These are phyloP conservation scores for Striga hermonthica DNA, from an alignment of 305 asterid species.

Conservation along the genomic window DNA sequence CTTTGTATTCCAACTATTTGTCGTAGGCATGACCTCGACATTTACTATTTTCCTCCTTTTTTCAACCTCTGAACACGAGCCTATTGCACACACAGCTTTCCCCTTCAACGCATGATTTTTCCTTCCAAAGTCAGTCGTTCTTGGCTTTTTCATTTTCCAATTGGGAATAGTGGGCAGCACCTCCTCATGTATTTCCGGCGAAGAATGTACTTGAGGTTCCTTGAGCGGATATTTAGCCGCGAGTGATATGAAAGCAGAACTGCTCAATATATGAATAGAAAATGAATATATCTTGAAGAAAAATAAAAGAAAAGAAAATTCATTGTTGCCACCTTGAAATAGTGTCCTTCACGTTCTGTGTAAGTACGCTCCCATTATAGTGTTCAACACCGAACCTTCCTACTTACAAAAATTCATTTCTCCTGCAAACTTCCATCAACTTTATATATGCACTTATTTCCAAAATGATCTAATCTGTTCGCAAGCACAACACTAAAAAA, in stretches of 20 bases:
- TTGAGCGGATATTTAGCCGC: conserved; percentile 40
- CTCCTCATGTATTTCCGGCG: neutral
- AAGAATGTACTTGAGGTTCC: neutral
- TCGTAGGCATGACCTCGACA: no score
- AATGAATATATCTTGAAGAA: neutral
- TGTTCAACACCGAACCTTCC: conserved; percentile 52
- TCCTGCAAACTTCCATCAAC: conserved; percentile 31
- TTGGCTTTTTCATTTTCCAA: neutral
- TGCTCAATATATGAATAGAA: conserved; percentile 11
- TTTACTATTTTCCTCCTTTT: no score
- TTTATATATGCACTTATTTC: neutral
- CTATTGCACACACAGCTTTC: no score
- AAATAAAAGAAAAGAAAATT: neutral
- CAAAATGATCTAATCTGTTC: no score
- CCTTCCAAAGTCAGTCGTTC: neutral
- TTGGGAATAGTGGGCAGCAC: no score
- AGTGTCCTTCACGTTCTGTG: conserved; percentile 44
- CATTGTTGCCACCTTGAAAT: conserved; percentile 38
- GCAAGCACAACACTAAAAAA: neutral
- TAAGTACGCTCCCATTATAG: conserved; percentile 44
- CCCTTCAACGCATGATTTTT: neutral
- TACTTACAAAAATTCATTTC: conserved; percentile 39
- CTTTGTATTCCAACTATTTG: no score
- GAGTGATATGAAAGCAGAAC: conserved; percentile 48
- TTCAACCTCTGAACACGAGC: no score